These are phyloP conservation scores for Anthoceros angustus DNA, from an alignment of 225 moss, liverwort and hornwort species.

Conservation along the genomic window DNA sequence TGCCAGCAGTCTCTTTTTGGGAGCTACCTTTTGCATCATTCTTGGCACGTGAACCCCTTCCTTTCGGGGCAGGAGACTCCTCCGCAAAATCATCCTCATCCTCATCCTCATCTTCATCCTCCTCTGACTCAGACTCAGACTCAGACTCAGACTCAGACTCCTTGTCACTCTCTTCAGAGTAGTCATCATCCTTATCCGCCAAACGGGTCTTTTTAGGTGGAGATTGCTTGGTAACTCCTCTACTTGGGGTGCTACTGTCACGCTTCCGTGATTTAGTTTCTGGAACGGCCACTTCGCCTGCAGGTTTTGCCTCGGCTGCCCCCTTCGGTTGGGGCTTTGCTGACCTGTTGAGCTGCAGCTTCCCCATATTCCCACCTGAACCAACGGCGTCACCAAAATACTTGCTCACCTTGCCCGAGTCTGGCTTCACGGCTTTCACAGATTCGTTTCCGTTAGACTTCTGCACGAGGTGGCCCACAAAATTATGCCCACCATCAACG, in stretches of 20 bases:
- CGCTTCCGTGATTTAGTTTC: constrained; percentile 9
- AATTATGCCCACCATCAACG: neutral
- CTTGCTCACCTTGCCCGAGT: constrained; percentile 28
- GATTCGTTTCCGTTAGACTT: neutral
- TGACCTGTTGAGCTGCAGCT: constrained; percentile 19
- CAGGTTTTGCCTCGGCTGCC: constrained; percentile 15
- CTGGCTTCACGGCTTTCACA: constrained; percentile 6
- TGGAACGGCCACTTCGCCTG: constrained; percentile 35
- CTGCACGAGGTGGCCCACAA: neutral
- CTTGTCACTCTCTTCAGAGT: neutral
- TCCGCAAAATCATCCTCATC: neutral
- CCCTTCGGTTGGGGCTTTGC: neutral
- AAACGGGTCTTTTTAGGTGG: constrained; percentile 28
- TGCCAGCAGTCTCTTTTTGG: constrained; percentile 15
- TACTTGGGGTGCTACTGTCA: neutral
- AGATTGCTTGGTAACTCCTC: constrained; percentile 17
- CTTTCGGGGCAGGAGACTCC: constrained; percentile 14
- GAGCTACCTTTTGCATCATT: too few relatives aligned
- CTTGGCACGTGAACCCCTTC: constrained; percentile 20
- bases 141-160: too few relatives aligned
- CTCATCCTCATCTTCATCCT: constrained; percentile 17
- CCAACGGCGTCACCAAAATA: constrained; percentile 13
- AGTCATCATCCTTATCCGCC: constrained; percentile 7
- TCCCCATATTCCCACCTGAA: constrained; percentile 11
- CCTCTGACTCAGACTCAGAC: too few relatives aligned